Evolutionary conservation across 2,329 filamentous ascomycete genomes (phyloP).

Genomic region (Venturia pyrina): DNA sequence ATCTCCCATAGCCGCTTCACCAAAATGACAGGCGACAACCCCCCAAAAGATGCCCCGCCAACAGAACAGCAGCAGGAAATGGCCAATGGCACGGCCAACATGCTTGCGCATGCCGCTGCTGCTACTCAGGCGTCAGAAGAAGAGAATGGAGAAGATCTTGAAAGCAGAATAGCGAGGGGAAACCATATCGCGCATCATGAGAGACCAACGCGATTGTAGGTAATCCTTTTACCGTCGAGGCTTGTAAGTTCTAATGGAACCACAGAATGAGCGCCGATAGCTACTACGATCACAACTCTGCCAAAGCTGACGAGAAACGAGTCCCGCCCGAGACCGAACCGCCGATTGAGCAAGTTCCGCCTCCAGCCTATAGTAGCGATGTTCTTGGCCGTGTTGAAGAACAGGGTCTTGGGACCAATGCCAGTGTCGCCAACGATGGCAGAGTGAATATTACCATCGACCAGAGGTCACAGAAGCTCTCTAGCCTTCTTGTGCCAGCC

Average conservation of each 20-base stretch:
- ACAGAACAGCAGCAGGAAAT: conserved; percentile 5
- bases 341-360: conserved; percentile 1
- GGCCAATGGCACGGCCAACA: background rate
- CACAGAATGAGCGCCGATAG: conserved; percentile 11
- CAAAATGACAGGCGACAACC: conserved; percentile 4
- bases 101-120: conserved; percentile 2
- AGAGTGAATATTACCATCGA: conserved; percentile 32
- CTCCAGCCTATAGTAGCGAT: conserved; percentile 7
- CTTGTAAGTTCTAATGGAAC: background rate
- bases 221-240: background rate
- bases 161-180: background rate
- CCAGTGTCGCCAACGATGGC: conserved; percentile 34
- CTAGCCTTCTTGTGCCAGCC: conserved; percentile 28
- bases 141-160: background rate
- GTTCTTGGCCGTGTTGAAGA: conserved; percentile 22
- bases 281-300: conserved; percentile 5
- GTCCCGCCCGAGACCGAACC: background rate
- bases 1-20: background rate
- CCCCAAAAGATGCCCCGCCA: background rate
- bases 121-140: conserved; percentile 3
- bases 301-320: background rate
- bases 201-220: background rate
- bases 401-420: conserved; percentile 35
- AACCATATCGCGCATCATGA: background rate
- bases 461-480: conserved; percentile 26